Base-by-base conservation (phyloP, 495 filamentous ascomycete species). In the Lophium mytilinum region DNA sequence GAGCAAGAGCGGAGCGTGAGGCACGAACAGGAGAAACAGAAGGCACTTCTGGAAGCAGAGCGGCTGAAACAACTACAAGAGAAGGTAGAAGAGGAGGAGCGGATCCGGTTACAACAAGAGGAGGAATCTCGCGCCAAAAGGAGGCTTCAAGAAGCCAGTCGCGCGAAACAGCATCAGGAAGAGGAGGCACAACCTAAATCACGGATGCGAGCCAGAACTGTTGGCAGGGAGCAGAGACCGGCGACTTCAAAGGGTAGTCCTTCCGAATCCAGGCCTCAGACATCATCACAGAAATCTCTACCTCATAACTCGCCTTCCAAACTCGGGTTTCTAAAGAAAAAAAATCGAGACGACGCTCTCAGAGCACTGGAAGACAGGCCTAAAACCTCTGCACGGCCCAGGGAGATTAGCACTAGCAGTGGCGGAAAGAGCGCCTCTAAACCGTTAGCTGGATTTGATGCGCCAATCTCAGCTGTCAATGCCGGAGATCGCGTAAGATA, bases 381-480 rank as follows among this genome's bases (percentile, higher is more conserved):
- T 21, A 30, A 17, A 9, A 54, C 12, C 18, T 19, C 52, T 39
- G 60, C 63, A 4, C 56, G 57, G 24, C 56, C 64, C 7, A 48
- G 49, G 19, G 52, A 58, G 19, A 37, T 52, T 19, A 56, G 46
- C 34, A 36, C 46, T 50, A 18, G 33, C 10, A 53, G 50, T 11
- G 36, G 15, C 2, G 21, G 4, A 1, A 52, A 24, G 35, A 36
- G 50, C 17, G 36, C 15, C 9, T 47, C 47, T 43, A 60, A 57
- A 3, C 21, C 24, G 36, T 18, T 14, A 12, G 50, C 48, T 42
- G 82, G 83, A 36, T 82, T 78, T 43, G 89, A 94, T 75, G 88
- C 88, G 3, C 90, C 90, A 9, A 74, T 85, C 2, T 90, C 88
- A n/a, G 88, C 89, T 30, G 83, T 88, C 62, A 94, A 94, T 75